Base-by-base conservation (phyloP, 192 early-diverging fungal species). In the Backusella luteola region DNA sequence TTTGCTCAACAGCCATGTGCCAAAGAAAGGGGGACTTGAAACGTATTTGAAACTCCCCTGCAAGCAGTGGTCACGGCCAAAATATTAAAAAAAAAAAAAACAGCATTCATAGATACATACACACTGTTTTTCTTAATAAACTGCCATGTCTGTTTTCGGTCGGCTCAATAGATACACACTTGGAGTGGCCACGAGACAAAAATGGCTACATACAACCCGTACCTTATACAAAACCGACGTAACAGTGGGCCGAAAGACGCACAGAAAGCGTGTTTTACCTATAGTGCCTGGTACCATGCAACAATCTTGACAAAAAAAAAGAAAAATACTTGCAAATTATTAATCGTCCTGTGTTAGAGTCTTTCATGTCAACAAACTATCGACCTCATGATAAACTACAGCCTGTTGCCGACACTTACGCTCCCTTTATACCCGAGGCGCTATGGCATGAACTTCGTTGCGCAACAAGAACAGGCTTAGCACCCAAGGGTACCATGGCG, bases 401-500 rank as follows among this genome's bases (percentile, higher is more conserved):
- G 19, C 26, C 35, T 39, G 35, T 69, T 3, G 5, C 36, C 19
- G 68, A 23, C n/a, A n/a, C 34, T 23, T 69, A 69, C 21, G 7
- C 35, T 39, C 39, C 68, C 14, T 69, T 41, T 69, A 69, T 69
- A 69, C 68, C 68, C 17, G 72, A 78, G 21, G 32, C 29, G n/a
- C 9, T 78, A 5, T 78, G 77, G 77, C 34, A 78, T 7, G 77
- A 78, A 42, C 44, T 78, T 15, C 68, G 21, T 4, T 67, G 49
- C 34, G 39, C 71, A 26, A 46, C 69, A 11, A 76, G 72, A 8
- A 68, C 76, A 1, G 76, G 80, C 5, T 67, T 81, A 15, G 52
- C 77, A 17, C 59, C 77, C 34, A 77, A 73, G 6, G 63, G 52
- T 17, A 38, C 59, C 12, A 29, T 70, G 19, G 69, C 74, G 9